Evolutionary conservation across 1,284 basidiomycete genomes (phyloP).

Genomic region (Peniophora sp.): DNA sequence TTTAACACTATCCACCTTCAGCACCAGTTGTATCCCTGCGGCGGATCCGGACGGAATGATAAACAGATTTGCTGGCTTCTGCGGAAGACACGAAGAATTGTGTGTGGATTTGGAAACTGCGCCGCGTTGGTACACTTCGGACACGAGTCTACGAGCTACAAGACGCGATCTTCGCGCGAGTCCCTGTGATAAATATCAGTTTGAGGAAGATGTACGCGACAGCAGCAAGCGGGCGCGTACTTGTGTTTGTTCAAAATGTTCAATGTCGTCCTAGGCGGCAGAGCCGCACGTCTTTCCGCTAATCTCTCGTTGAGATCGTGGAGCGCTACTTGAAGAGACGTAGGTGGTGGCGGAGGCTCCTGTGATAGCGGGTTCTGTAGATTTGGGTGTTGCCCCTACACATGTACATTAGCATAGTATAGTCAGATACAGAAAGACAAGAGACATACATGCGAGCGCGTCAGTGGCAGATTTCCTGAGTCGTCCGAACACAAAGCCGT

Average conservation of each 20-base stretch:
- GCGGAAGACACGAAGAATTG: too few species aligned
- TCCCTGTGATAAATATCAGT: too few species aligned
- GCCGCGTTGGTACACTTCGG: slow-evolving; percentile 35
- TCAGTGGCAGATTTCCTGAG: slow-evolving; percentile 75
- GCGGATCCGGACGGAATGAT: too few species aligned
- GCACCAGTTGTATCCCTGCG: too few species aligned
- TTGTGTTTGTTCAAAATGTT: slow-evolving; percentile 83
- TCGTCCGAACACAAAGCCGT: slow-evolving; percentile 78
- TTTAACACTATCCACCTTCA: too few species aligned
- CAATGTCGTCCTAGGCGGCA: slow-evolving; percentile 75
- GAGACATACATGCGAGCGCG: slow-evolving; percentile 64
- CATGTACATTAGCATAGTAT: slow-evolving; percentile 1
- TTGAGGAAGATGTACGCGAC: too few species aligned
- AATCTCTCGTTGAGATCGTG: slow-evolving; percentile 55
- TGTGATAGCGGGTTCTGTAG: slow-evolving; percentile 10
- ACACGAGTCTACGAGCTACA: slow-evolving; percentile 58
- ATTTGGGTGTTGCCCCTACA: slow-evolving; percentile 55
- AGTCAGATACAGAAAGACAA: slow-evolving; percentile 1
- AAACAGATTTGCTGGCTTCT: too few species aligned
- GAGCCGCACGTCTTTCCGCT: slow-evolving; percentile 48
- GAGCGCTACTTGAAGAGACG: slow-evolving; percentile 27
- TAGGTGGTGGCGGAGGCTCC: slow-evolving; percentile 17
- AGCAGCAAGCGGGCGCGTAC: too few species aligned
- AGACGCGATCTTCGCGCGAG: slow-evolving; percentile 66
- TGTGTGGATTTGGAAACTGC: too few species aligned